These are phyloP conservation scores for Lodderomyces margitis DNA, from an alignment of 1,139 yeast genomes.

Conservation along the genomic window DNA sequence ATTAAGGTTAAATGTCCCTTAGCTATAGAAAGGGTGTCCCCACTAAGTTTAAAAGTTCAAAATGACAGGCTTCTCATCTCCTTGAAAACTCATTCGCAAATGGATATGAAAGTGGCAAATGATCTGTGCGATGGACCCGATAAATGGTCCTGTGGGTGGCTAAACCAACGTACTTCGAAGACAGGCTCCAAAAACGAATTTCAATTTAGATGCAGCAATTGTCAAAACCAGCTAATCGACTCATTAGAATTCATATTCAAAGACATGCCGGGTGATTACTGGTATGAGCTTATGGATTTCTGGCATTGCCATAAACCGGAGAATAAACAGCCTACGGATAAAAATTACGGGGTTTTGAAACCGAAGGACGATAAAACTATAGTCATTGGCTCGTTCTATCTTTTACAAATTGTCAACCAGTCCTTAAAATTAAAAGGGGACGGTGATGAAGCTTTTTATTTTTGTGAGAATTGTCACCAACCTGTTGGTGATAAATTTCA, in stretches of 20 bases:
- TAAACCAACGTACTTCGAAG: constrained; percentile 33
- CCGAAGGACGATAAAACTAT: constrained; percentile 44
- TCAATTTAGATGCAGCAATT: constrained; percentile 33
- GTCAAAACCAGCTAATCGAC: constrained; percentile 27
- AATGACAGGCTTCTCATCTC: neutral
- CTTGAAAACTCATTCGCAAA: neutral
- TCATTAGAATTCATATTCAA: constrained; percentile 33
- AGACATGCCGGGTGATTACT: constrained; percentile 86
- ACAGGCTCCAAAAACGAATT: constrained; percentile 25
- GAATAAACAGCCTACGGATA: constrained; percentile 20
- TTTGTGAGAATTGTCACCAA: constrained; percentile 30
- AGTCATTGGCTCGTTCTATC: constrained; percentile 59
- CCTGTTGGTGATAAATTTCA: constrained; percentile 33
- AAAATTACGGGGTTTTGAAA: constrained; percentile 36
- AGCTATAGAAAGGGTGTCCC: neutral
- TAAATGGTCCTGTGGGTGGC: constrained; percentile 43
- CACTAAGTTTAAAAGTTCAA: neutral
- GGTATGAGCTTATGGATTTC: constrained; percentile 95
- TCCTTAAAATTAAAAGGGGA: constrained; percentile 2
- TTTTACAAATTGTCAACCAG: constrained; percentile 38
- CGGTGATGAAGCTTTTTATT: constrained; percentile 11
- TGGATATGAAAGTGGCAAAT: constrained; percentile 4
- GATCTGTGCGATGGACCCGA: constrained; percentile 13
- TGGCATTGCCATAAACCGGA: constrained; percentile 98
- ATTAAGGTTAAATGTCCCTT: neutral